A percentile compares a stretch with the other conserved stretches of the same genome.
These are phyloP conservation scores for Sclerotinia sclerotiorum DNA, from an alignment of 2,329 filamentous ascomycete genomes.

Conservation along the genomic window DNA sequence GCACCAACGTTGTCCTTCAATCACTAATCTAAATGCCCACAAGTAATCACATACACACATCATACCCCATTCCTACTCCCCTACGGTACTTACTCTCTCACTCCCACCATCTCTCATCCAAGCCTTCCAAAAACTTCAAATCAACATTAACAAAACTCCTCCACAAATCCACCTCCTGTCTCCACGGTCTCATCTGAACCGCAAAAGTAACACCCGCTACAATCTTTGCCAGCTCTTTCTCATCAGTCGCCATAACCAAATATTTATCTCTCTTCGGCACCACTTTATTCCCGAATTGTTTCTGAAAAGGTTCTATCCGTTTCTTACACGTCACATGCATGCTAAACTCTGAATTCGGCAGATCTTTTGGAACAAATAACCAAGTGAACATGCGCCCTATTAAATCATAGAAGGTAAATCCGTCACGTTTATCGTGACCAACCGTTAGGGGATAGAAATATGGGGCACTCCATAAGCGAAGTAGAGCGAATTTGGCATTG, in stretches of 20 bases:
- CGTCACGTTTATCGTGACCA: slow-evolving; percentile 41
- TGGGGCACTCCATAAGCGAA: slow-evolving; percentile 49
- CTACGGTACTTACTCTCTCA: too few species aligned
- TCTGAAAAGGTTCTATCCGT: slow-evolving; percentile 22
- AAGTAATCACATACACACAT: too few species aligned
- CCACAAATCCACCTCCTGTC: slow-evolving; percentile 52
- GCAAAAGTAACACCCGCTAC: slow-evolving; percentile 46
- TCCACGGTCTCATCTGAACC: slow-evolving; percentile 51
- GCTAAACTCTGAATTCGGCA: slow-evolving; percentile 46
- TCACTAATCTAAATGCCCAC: too few species aligned
- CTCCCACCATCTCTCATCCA: slow-evolving; percentile 40
- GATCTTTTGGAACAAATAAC: slow-evolving; percentile 51
- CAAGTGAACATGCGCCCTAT: slow-evolving; percentile 48
- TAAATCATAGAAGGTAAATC: slow-evolving; percentile 46
- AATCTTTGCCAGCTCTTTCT: slow-evolving; percentile 44
- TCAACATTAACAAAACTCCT: slow-evolving; percentile 52
- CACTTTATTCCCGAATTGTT: slow-evolving; percentile 44
- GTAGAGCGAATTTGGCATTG: slow-evolving; percentile 45
- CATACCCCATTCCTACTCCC: too few species aligned
- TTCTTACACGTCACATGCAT: slow-evolving; percentile 44
- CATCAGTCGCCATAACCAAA: slow-evolving; percentile 48
- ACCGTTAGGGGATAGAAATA: slow-evolving; percentile 53
- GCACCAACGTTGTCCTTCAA: too few species aligned
- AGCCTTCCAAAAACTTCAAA: slow-evolving; percentile 45
- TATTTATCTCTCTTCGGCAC: slow-evolving; percentile 46